Evolutionary conservation across 73 alveolate genomes (phyloP), one percentile per base, ranked within the genome.

Genomic region (Breviolum minutum): DNA sequence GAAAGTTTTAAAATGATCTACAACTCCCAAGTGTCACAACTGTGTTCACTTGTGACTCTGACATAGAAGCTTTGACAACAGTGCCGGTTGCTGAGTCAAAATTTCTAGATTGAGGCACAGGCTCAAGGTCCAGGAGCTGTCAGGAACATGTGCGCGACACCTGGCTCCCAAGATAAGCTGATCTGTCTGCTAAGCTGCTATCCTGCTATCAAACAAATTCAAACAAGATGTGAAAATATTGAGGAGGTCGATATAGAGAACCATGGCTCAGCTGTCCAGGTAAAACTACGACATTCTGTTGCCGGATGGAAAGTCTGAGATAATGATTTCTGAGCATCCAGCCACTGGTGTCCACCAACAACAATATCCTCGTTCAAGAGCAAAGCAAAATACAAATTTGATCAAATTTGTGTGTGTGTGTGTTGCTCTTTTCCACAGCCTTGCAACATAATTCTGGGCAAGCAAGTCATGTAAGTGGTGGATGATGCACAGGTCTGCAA

Each of bases 71-170:
- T 68, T 68, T 14, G 77, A 22, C 77, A 14, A 68, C 17, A 14
- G 24, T 68, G 24, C 17, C 77, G 4, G 54, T 40, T 40, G 54
- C 54, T 40, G 54, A 40, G 54, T 40, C 54, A 40, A 68, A 14
- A 68, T 68, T 14, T 6, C 77, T 4, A 22, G 24, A 14, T 68
- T 68, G 77, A 40, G 89, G 29, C 89, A 81, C 2, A 54, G 19
- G 54, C 97, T 91, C 97, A 91, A 17, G 48, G 97, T 73, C 97
- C 97, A 91, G 89, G 97, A 91, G 90, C 89, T 48, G 97, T 91
- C 97, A 48, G 97, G 97, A 74, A 91, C 97, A 32, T 91, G 89
- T 26, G 97, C 97, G 77, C 97, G 97, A 80, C 97, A 91, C 97
- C 97, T 91, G 66, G 66, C 60, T 8, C 54, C 54, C 54, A 74